phyloP scores from a whole-genome alignment of 495 filamentous ascomycete genomes.

The Evernia prunastri region DNA sequence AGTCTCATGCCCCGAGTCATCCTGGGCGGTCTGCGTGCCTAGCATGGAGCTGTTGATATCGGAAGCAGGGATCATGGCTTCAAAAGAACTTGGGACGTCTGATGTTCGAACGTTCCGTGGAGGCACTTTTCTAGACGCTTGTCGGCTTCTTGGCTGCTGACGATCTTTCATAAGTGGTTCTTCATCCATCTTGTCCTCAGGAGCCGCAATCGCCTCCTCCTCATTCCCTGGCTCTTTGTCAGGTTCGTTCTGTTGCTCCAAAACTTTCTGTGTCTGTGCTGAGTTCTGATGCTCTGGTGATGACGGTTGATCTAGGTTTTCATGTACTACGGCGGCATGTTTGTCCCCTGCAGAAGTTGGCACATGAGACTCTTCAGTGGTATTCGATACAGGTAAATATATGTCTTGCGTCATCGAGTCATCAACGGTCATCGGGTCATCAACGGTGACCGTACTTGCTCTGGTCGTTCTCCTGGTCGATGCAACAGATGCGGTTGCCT shows the following conservation, averaged over 20 bases:
- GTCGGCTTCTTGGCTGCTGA: slow-evolving; percentile 9
- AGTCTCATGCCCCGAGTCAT: slow-evolving; percentile 36
- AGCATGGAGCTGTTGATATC: slow-evolving; percentile 22
- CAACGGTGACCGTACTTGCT: slow-evolving; percentile 18
- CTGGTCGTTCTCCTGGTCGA: slow-evolving; percentile 24
- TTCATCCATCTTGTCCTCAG: slow-evolving; percentile 1
- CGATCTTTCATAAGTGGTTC: neutral
- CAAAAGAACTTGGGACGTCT: neutral
- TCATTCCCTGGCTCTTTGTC: slow-evolving; percentile 5
- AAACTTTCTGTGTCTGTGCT: neutral
- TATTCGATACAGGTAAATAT: neutral
- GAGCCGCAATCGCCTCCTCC: neutral
- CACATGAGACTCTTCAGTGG: neutral
- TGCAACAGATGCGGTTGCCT: slow-evolving; percentile 25
- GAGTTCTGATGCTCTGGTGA: neutral
- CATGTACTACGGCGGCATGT: neutral
- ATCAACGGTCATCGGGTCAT: slow-evolving; percentile 12
- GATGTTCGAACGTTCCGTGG: neutral
- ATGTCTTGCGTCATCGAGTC: slow-evolving; percentile 3
- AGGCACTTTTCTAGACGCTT: slow-evolving; percentile 11
- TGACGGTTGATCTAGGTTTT: neutral
- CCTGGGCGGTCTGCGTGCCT: slow-evolving; percentile 16
- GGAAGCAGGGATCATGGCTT: neutral
- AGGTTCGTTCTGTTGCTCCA: neutral
- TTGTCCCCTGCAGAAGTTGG: neutral